Evolutionary conservation across 176 grass and related monocot genomes (phyloP).

Genomic region (Poa pratensis): DNA sequence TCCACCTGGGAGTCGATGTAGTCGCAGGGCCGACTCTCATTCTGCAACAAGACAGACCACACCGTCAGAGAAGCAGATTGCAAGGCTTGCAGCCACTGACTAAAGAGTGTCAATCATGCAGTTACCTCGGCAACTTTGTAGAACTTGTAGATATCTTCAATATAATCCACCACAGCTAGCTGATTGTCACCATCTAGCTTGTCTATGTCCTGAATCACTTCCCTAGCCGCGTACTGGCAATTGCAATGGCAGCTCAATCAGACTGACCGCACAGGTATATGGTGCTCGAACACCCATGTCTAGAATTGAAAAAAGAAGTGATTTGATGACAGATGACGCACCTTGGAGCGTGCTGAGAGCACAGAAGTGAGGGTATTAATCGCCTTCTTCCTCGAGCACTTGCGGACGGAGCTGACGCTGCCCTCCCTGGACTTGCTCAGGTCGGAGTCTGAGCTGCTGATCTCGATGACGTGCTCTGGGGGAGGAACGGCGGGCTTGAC

Average conservation of each 20-base stretch:
- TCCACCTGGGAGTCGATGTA: slow-evolving; percentile 88
- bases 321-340: slow-evolving; percentile 12
- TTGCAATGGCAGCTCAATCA: slow-evolving; percentile 27
- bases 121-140: slow-evolving; percentile 80
- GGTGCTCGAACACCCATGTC: background rate
- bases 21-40: slow-evolving; percentile 52
- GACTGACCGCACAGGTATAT: background rate
- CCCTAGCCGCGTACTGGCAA: slow-evolving; percentile 56
- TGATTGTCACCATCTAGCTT: slow-evolving; percentile 60
- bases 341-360: slow-evolving; percentile 92
- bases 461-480: slow-evolving; percentile 55
- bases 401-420: slow-evolving; percentile 44
- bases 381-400: slow-evolving; percentile 68
- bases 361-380: slow-evolving; percentile 76
- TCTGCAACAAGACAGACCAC: slow-evolving; percentile 46
- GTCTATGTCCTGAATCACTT: slow-evolving; percentile 72
- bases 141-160: slow-evolving; percentile 84
- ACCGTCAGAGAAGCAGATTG: slow-evolving; percentile 26
- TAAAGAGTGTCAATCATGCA: background rate
- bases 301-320: background rate
- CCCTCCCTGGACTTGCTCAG: slow-evolving; percentile 35
- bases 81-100: background rate
- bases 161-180: slow-evolving; percentile 83
- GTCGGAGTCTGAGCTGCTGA: slow-evolving; percentile 60
- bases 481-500: slow-evolving; percentile 50